phyloP scores from a whole-genome alignment of 805 yeast species.

The Candida ortonii region DNA sequence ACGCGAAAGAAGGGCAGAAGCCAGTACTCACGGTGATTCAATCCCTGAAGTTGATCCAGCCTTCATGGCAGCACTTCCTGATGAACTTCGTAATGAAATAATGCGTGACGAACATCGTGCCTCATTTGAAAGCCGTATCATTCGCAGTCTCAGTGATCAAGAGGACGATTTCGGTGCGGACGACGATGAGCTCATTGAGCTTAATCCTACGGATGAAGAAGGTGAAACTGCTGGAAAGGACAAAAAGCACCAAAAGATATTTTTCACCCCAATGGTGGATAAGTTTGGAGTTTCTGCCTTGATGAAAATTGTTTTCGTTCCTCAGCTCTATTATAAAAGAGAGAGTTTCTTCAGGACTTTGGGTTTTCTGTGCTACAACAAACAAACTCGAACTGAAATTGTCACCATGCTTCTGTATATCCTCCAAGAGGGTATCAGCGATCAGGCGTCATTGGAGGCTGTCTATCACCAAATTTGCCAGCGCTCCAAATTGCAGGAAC shows the following conservation, averaged over 20 bases:
- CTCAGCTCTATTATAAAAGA: conserved; percentile 61
- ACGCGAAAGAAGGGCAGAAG: conserved; percentile 67
- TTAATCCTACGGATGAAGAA: conserved; percentile 18
- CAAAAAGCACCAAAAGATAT: conserved; percentile 35
- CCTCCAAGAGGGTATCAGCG: conserved; percentile 70
- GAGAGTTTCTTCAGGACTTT: conserved; percentile 65
- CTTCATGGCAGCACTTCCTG: conserved; percentile 78
- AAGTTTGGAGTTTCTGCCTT: conserved; percentile 71
- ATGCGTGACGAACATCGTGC: conserved; percentile 30
- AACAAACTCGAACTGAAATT: conserved; percentile 75
- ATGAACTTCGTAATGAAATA: conserved; percentile 28
- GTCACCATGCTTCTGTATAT: conserved; percentile 65
- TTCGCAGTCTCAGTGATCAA: conserved; percentile 14
- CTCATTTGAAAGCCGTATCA: conserved; percentile 17
- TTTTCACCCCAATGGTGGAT: conserved; percentile 68
- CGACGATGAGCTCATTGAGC: conserved; percentile 23
- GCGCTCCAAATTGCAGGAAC: conserved; percentile 37
- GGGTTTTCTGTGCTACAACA: conserved; percentile 65
- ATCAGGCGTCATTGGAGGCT: conserved; percentile 58
- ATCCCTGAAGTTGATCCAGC: conserved; percentile 74
- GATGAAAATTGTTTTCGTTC: conserved; percentile 66
- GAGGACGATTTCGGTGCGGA: conserved; percentile 13
- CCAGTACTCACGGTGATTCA: conserved; percentile 37
- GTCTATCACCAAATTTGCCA: conserved; percentile 56
- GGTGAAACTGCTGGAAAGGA: conserved; percentile 18